Conservation (phyloP, 345 rosid genomes). For the Isatis tinctoria region DNA sequence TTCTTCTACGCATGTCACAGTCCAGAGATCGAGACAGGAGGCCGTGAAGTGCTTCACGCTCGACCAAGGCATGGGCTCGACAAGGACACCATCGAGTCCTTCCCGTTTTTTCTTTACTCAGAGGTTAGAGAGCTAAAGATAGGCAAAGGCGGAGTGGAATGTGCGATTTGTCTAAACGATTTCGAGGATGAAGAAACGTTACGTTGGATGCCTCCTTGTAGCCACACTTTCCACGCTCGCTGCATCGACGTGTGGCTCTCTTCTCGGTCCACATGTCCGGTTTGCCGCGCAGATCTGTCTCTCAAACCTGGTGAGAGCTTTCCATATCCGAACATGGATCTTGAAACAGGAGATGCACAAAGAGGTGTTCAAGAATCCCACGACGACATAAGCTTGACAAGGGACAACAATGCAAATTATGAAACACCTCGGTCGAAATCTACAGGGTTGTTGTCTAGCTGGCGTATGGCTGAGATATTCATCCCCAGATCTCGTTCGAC, state of each 20-base stretch:
- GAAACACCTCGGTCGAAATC: conserved; percentile 47
- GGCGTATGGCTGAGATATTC: conserved; percentile 38
- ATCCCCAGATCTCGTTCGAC: conserved; percentile 61
- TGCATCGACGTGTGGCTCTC: conserved; percentile 76
- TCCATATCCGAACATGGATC: conserved; percentile 14
- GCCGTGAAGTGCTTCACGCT: neutral
- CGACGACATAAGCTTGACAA: conserved; percentile 12
- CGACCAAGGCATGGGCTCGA: conserved; percentile 40
- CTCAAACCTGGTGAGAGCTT: conserved; percentile 13
- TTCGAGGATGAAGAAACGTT: conserved; percentile 63
- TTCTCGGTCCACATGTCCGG: conserved; percentile 63
- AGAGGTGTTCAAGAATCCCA: neutral
- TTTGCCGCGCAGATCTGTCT: conserved; percentile 53
- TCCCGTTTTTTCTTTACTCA: conserved; percentile 64
- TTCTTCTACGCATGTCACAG: neutral
- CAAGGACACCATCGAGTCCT: conserved; percentile 41
- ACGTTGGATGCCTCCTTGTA: conserved; percentile 70
- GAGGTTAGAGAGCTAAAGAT: conserved; percentile 52
- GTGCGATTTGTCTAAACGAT: conserved; percentile 68
- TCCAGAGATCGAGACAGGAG: neutral
- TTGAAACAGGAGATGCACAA: conserved; percentile 21
- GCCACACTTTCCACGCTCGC: conserved; percentile 63
- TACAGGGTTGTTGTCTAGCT: conserved; percentile 36
- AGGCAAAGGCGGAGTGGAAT: conserved; percentile 46
- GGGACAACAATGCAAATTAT: conserved; percentile 8